Conservation (phyloP, 2,329 filamentous ascomycete species). For the Grosmannia clavigera region DNA sequence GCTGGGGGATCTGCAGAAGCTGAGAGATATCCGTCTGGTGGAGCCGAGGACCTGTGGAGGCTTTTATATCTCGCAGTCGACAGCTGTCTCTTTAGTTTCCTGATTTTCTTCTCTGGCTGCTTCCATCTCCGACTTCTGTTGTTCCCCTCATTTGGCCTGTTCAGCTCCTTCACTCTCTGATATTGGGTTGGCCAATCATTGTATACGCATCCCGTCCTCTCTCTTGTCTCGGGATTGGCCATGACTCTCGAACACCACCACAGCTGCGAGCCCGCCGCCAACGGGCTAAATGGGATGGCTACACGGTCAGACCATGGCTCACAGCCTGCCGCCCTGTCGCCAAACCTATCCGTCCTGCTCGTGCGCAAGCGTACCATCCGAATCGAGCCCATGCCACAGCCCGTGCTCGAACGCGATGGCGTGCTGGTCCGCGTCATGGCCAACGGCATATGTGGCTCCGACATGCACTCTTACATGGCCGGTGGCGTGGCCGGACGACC, state of each 20-base stretch:
- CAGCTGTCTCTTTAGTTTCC: too few relatives aligned
- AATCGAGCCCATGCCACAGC: constrained; percentile 64
- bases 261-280: neutral
- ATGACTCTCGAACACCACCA: neutral
- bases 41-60: too few relatives aligned
- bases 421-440: constrained; percentile 71
- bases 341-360: constrained; percentile 6
- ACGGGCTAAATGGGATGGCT: neutral
- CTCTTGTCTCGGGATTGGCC: neutral
- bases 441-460: constrained; percentile 80
- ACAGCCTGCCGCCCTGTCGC: neutral
- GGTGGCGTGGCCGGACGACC: constrained; percentile 80
- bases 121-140: too few relatives aligned
- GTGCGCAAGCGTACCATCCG: constrained; percentile 44
- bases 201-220: too few relatives aligned
- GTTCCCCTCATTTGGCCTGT: too few relatives aligned
- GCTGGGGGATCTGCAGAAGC: too few relatives aligned
- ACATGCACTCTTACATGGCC: constrained; percentile 79
- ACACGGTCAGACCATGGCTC: neutral
- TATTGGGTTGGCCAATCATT: neutral
- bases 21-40: too few relatives aligned
- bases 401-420: constrained; percentile 55
- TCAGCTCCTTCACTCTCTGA: too few relatives aligned
- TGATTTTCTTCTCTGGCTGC: too few relatives aligned
- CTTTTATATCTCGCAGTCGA: too few relatives aligned